These are phyloP conservation scores for Rhizophagus clarus DNA, from an alignment of 192 early-diverging fungal species.

Conservation along the genomic window DNA sequence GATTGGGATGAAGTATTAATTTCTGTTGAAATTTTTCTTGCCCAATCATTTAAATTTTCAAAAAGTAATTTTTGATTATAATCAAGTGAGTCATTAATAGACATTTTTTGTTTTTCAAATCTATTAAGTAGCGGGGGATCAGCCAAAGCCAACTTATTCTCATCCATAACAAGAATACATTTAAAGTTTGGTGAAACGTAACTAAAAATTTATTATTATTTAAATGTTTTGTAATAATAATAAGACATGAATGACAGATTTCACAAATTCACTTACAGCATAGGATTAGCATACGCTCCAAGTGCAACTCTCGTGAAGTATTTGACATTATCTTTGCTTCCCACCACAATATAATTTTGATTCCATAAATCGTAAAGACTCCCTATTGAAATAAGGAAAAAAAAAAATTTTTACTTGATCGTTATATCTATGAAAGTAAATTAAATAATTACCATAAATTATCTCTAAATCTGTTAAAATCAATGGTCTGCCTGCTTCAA, in stretches of 20 bases:
- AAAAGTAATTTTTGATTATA: neutral
- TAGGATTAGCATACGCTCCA: slow-evolving; percentile 28
- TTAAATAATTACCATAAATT: slow-evolving; percentile 2
- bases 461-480: slow-evolving; percentile 28
- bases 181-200: slow-evolving; percentile 17
- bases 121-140: slow-evolving; percentile 28
- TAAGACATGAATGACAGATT: neutral
- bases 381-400: slow-evolving; percentile 4
- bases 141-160: neutral
- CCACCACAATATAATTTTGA: slow-evolving; percentile 29
- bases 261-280: slow-evolving; percentile 17
- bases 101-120: slow-evolving; percentile 27
- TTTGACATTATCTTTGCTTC: slow-evolving; percentile 3
- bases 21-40: slow-evolving; percentile 13
- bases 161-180: slow-evolving; percentile 33
- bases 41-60: slow-evolving; percentile 8
- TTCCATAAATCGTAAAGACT: slow-evolving; percentile 30
- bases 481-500: slow-evolving; percentile 28
- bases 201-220: too few relatives aligned
- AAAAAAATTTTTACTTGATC: neutral
- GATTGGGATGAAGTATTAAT: neutral
- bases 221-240: neutral
- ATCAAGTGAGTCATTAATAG: slow-evolving; percentile 11
- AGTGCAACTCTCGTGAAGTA: slow-evolving; percentile 24
- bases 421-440: neutral